These are phyloP conservation scores for Aspergillus awamori DNA, from an alignment of 2,329 filamentous ascomycete species.

Conservation along the genomic window DNA sequence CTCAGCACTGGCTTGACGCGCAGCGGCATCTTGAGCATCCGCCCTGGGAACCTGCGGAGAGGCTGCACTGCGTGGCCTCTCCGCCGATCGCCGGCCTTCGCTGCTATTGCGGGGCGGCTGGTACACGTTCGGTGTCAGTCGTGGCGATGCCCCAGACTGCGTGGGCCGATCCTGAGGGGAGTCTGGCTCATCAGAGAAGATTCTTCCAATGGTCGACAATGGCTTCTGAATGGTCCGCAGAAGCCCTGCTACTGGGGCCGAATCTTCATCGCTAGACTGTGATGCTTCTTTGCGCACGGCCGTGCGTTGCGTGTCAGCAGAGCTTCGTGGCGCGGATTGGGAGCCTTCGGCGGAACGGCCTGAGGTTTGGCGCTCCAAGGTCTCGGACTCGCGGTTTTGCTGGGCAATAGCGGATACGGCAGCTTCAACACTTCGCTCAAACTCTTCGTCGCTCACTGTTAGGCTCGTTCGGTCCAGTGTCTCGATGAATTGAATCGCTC, in stretches of 20 bases:
- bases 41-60: slow-evolving; percentile 41
- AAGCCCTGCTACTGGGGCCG: slow-evolving; percentile 79
- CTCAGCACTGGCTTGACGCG: slow-evolving; percentile 87
- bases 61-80: slow-evolving; percentile 27
- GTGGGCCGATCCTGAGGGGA: slow-evolving; percentile 38
- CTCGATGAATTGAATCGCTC: slow-evolving; percentile 94
- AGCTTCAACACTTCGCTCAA: slow-evolving; percentile 93
- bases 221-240: slow-evolving; percentile 89
- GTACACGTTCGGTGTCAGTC: slow-evolving; percentile 54
- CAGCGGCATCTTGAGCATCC: slow-evolving; percentile 83
- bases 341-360: slow-evolving; percentile 55
- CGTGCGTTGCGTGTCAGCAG: slow-evolving; percentile 62
- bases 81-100: slow-evolving; percentile 32
- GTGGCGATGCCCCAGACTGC: slow-evolving; percentile 46
- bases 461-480: slow-evolving; percentile 91
- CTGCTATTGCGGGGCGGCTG: slow-evolving; percentile 48
- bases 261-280: slow-evolving; percentile 65
- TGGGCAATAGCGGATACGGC: slow-evolving; percentile 95
- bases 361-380: slow-evolving; percentile 40
- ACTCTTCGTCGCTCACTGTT: slow-evolving; percentile 92
- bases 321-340: slow-evolving; percentile 63
- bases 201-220: slow-evolving; percentile 86
- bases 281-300: slow-evolving; percentile 37
- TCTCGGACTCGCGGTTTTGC: slow-evolving; percentile 68
- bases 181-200: slow-evolving; percentile 75